Evolutionary conservation across 2,329 filamentous ascomycete species (phyloP).

Genomic region (Teratosphaeria viscida): DNA sequence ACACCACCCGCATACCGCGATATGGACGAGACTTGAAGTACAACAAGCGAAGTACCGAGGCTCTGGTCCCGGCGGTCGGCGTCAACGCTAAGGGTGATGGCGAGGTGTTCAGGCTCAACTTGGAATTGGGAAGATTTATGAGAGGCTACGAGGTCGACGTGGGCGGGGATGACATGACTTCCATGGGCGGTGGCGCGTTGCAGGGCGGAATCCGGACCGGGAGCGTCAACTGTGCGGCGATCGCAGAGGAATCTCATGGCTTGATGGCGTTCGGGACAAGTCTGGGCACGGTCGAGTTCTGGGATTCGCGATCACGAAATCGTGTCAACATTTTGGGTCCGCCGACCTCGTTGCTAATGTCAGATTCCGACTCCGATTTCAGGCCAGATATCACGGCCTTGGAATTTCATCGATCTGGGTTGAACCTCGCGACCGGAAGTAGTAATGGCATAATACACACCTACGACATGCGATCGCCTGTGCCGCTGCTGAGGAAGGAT

Average conservation of each 20-base stretch:
- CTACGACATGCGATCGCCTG: constrained; percentile 82
- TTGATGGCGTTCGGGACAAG: constrained; percentile 89
- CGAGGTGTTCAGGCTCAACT: constrained; percentile 84
- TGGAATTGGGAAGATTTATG: constrained; percentile 90
- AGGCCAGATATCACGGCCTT: constrained; percentile 69
- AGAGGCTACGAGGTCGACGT: constrained; percentile 86
- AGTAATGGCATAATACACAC: constrained; percentile 79
- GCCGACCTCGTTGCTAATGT: constrained; percentile 22
- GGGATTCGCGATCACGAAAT: constrained; percentile 78
- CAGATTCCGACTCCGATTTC: constrained; percentile 25
- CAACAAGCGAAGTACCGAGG: constrained; percentile 71
- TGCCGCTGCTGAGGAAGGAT: constrained; percentile 80
- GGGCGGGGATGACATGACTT: constrained; percentile 64
- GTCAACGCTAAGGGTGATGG: constrained; percentile 76
- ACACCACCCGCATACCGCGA: constrained; percentile 77
- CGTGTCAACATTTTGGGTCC: constrained; percentile 66
- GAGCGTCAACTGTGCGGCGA: constrained; percentile 74
- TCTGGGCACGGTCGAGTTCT: constrained; percentile 91
- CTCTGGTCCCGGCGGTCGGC: constrained; percentile 76
- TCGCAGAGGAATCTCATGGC: constrained; percentile 83
- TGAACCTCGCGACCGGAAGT: constrained; percentile 79
- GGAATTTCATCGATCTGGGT: constrained; percentile 71
- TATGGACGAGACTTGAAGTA: constrained; percentile 88
- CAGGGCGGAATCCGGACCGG: constrained; percentile 81
- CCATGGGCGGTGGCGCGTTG: constrained; percentile 58